A percentile compares a stretch with the other conserved stretches of the same genome.
Conservation (phyloP, 257 asterid genomes). For the Mitragyna speciosa region DNA sequence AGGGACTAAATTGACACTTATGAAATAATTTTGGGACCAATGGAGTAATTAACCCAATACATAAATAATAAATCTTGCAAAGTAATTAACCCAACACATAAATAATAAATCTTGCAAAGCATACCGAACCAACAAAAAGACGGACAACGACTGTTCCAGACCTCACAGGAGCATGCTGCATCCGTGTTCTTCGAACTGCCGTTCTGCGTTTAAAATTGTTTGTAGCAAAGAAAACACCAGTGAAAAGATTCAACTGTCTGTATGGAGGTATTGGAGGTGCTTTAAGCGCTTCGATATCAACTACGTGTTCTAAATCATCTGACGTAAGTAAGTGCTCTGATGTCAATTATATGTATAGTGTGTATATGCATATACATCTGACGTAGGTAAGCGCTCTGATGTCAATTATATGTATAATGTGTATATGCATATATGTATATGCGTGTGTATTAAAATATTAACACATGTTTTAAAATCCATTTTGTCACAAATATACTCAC, state of each 20-base stretch:
- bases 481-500: no score
- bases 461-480: no score
- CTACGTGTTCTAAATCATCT: slow-evolving; percentile 76
- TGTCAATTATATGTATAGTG: no score
- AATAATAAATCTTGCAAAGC: slow-evolving; percentile 21
- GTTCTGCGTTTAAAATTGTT: slow-evolving; percentile 95
- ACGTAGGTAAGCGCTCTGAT: no score
- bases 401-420: no score
- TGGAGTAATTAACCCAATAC: no score
- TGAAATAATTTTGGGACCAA: no score
- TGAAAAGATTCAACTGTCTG: slow-evolving; percentile 58
- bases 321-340: slow-evolving; percentile 94
- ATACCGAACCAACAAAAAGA: slow-evolving; percentile 96
- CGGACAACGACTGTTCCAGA: slow-evolving; percentile 89
- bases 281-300: slow-evolving; percentile 77
- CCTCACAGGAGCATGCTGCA: slow-evolving; percentile 86
- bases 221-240: slow-evolving; percentile 90
- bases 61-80: neutral
- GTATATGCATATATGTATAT: no score
- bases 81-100: neutral
- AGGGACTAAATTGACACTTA: no score
- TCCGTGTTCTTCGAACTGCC: slow-evolving; percentile 99
- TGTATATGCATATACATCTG: no score
- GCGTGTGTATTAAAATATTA: no score
- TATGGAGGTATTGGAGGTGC: slow-evolving; percentile 57